Base-by-base conservation (phyloP, 2,329 filamentous ascomycete species). In the Nothopassalora personata region DNA sequence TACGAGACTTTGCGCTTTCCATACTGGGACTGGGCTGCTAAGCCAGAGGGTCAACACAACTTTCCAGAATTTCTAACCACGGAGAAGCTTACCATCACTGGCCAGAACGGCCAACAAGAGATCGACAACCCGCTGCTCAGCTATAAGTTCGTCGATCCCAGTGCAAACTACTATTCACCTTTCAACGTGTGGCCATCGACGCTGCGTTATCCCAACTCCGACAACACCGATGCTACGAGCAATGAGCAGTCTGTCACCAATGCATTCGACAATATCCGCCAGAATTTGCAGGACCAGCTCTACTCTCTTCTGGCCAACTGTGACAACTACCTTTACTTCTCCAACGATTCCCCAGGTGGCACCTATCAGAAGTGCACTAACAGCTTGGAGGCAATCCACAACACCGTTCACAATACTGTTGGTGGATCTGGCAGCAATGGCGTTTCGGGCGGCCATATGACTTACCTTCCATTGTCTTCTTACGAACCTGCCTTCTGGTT, bases 401-500 rank as follows among this genome's bases (percentile, higher is more conserved):
- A 73, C 68, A 70, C 63, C 23, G 62, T 73, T 47, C 71, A 73
- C 63, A 69, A 63, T 30, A 66, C 62, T 27, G 53, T 53, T 18
- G 71, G 71, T 51, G 71, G 71, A 28, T 55, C 60, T 33, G 67
- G 67, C 18, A 30, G 31, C 36, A 57, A 56, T 18, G 52, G 48
- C 18, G 56, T 62, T 23, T 59, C 56, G 23, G 61, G 60, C 53
- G 87, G 88, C 3, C 87, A 90, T 67, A 88, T 89, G 83, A 83
- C 81, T 52, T 88, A 83, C 72, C 84, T 86, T 84, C 27, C 87
- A 86, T 66, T 89, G 18, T 56, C 89, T 2, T 82, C 87, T 0
- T 94, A 90, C 70, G 90, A 95, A 68, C 90, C 90, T 0, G 76
- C 89, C 15, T 92, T 93, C 74, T 89, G 87, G 74, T 75, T 93